phyloP scores from a whole-genome alignment of 768 basidiomycete genomes.

The Cystofilobasidium capitatum region DNA sequence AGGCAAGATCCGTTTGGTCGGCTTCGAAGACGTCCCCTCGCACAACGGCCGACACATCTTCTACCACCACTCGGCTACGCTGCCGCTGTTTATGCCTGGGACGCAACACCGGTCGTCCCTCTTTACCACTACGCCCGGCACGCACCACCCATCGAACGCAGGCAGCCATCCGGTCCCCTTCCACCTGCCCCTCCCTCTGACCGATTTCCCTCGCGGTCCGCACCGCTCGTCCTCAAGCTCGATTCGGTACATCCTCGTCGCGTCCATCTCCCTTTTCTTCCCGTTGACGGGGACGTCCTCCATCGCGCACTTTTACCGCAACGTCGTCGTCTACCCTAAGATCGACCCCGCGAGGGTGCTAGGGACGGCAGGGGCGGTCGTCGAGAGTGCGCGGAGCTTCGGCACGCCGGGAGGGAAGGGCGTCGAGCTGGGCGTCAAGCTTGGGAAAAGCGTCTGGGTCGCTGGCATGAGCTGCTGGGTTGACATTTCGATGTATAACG shows the following conservation, averaged over 20 bases:
- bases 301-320: conserved; percentile 81
- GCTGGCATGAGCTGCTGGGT: conserved; percentile 70
- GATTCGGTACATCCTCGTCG: conserved; percentile 69
- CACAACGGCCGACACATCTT: conserved; percentile 63
- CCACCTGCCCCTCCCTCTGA: conserved; percentile 55
- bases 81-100: conserved; percentile 35
- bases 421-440: conserved; percentile 54
- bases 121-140: conserved; percentile 35
- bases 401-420: conserved; percentile 47
- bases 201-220: conserved; percentile 51
- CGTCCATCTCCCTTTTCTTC: conserved; percentile 54
- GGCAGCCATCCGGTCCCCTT: conserved; percentile 67
- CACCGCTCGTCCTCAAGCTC: conserved; percentile 36
- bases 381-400: conserved; percentile 48
- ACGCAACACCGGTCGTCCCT: conserved; percentile 38
- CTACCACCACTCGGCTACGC: conserved; percentile 62
- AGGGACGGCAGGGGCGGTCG: conserved; percentile 51
- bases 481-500: conserved; percentile 56
- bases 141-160: conserved; percentile 31
- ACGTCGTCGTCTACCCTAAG: conserved; percentile 69
- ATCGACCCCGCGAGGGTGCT: conserved; percentile 56
- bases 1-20: conserved; percentile 70
- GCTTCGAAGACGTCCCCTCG: conserved; percentile 60
- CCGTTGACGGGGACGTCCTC: conserved; percentile 52
- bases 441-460: conserved; percentile 68